Evolutionary conservation across 257 asterid genomes (phyloP).

Genomic region (Solanum paucissectum): DNA sequence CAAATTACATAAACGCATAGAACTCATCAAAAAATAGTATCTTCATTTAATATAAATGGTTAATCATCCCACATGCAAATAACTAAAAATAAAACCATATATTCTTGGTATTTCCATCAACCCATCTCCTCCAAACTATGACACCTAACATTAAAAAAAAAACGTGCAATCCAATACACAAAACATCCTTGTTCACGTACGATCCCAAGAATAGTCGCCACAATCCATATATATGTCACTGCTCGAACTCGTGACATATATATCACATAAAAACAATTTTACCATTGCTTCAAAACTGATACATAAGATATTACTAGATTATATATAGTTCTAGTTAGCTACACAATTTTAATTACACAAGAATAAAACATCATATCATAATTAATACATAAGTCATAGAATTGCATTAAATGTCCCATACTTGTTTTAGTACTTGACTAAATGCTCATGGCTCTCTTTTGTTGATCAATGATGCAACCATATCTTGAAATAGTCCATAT

Average conservation of each 20-base stretch:
- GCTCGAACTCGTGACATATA: not conserved
- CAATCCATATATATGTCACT: not conserved
- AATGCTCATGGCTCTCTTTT: not conserved
- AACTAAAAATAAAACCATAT: not conserved
- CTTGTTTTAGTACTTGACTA: not conserved
- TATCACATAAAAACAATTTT: not conserved
- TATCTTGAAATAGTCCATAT: slow-evolving; percentile 10
- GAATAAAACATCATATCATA: not conserved
- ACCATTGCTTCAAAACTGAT: not conserved
- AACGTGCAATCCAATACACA: fast-evolving
- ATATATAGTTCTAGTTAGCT: not conserved
- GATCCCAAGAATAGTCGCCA: fast-evolving
- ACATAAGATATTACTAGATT: not conserved
- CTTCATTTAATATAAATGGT: not conserved
- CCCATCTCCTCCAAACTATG: not conserved
- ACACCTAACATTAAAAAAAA: not conserved
- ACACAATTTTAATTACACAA: not conserved
- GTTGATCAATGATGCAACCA: slow-evolving; percentile 3
- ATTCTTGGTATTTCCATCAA: not conserved
- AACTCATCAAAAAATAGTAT: not conserved
- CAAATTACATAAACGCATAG: not conserved
- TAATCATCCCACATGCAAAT: not conserved
- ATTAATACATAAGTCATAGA: not conserved
- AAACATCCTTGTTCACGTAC: not conserved
- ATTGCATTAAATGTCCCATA: slow-evolving; percentile 10